phyloP scores from a whole-genome alignment of 345 rosid species.

The Anastatica hierochuntica region DNA sequence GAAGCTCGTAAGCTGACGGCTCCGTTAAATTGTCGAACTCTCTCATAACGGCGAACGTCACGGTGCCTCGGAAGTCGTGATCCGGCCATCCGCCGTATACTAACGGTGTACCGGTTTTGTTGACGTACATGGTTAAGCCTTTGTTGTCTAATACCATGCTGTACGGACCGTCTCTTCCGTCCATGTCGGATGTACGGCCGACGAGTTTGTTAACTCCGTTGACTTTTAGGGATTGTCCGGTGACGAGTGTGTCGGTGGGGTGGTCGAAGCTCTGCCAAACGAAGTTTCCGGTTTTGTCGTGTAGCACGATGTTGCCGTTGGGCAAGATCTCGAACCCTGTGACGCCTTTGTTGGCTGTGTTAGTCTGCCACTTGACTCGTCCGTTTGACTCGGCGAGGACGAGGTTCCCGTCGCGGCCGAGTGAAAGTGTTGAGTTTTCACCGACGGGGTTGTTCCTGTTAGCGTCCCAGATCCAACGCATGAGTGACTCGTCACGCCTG shows the following conservation, averaged over 20 bases:
- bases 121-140: slow-evolving; percentile 30
- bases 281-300: slow-evolving; percentile 36
- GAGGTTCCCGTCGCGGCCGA: slow-evolving; percentile 47
- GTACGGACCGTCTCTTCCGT: slow-evolving; percentile 38
- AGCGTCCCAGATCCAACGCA: slow-evolving; percentile 68
- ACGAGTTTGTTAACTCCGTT: slow-evolving; percentile 39
- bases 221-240: slow-evolving; percentile 34
- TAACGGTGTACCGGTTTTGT: slow-evolving; percentile 28
- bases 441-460: slow-evolving; percentile 47
- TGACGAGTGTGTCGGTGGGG: slow-evolving; percentile 53
- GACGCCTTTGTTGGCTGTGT: slow-evolving; percentile 60
- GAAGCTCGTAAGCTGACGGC: slow-evolving; percentile 21
- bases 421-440: slow-evolving; percentile 40
- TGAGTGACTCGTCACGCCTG: slow-evolving; percentile 23
- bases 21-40: not conserved
- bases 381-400: slow-evolving; percentile 51
- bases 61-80: slow-evolving; percentile 22
- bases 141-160: slow-evolving; percentile 41
- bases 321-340: slow-evolving; percentile 35
- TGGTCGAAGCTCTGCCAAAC: slow-evolving; percentile 53
- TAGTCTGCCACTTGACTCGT: slow-evolving; percentile 49
- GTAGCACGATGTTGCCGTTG: slow-evolving; percentile 55
- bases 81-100: slow-evolving; percentile 18
- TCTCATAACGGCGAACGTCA: slow-evolving; percentile 14
- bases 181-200: slow-evolving; percentile 35